phyloP scores from a whole-genome alignment of 2,329 filamentous ascomycete genomes.

The Rosellinia necatrix region DNA sequence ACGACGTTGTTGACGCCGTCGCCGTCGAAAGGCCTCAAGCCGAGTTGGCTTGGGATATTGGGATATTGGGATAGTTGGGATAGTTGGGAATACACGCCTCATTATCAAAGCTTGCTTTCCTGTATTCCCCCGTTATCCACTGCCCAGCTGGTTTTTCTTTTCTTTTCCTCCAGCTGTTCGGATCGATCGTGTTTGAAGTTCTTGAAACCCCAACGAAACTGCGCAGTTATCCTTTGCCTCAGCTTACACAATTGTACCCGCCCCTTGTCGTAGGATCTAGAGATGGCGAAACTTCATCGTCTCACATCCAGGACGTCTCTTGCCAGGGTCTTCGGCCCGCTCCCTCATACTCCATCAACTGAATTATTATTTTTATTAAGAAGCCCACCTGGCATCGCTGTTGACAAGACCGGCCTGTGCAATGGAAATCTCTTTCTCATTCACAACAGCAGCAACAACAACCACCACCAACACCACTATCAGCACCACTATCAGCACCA shows the following conservation, averaged over 20 bases:
- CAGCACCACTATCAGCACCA: too few species aligned
- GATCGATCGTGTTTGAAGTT: slow-evolving; percentile 29
- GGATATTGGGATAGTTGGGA: too few species aligned
- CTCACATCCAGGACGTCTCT: slow-evolving; percentile 25
- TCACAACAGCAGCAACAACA: too few species aligned
- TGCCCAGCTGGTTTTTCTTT: too few species aligned
- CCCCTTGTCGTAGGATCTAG: slow-evolving; percentile 26
- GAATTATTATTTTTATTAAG: slow-evolving; percentile 38
- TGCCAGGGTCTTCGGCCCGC: slow-evolving; percentile 32
- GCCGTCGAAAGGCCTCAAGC: not conserved
- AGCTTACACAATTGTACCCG: slow-evolving; percentile 19
- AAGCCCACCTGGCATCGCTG: slow-evolving; percentile 31
- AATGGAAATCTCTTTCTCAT: slow-evolving; percentile 23
- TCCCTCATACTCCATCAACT: slow-evolving; percentile 27
- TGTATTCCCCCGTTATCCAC: not conserved
- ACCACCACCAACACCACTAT: too few species aligned
- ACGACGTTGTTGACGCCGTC: not conserved
- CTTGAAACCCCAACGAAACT: slow-evolving; percentile 40
- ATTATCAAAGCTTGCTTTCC: not conserved
- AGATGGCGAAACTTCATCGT: slow-evolving; percentile 30
- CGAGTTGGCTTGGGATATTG: slow-evolving; percentile 7
- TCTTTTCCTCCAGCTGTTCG: slow-evolving; percentile 11
- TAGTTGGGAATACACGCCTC: too few species aligned
- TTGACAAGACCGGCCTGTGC: slow-evolving; percentile 31
- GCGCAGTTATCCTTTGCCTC: slow-evolving; percentile 31